Evolutionary conservation across 768 basidiomycete species (phyloP), one percentile per base, ranked within the genome.

Genomic region (Naematelia encephala): DNA sequence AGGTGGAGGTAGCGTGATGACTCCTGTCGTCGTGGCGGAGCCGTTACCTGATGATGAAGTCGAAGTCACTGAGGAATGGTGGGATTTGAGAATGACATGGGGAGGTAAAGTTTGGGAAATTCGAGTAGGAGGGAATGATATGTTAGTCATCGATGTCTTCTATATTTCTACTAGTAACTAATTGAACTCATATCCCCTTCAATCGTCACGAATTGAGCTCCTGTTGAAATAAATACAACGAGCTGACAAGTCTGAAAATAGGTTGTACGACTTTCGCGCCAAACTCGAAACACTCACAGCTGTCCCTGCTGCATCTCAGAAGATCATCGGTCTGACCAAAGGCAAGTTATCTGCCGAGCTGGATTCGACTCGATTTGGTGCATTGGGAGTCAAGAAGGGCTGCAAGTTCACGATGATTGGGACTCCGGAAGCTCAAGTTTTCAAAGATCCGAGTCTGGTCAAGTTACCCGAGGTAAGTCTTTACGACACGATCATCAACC

Each of bases 381-480:
- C 62, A 4, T 30, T 66, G 39, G 68, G 50, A 28, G 19, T 60
- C 54, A 62, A 60, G 26, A 52, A 58, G 56, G 59, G 85, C 48
- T 86, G 86, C 80, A 89, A 87, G 70, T 92, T 92, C 70, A 87
- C 85, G n/a, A 80, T 91, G 68, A 60, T 92, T 19, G 91, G 91
- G 11, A 92, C 90, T 4, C 88, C 89, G 1, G 84, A 89, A 76
- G 89, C 89, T 28, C 82, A 87, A 60, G 89, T 90, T 72, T 85
- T 91, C 72, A 90, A 88, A 71, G 89, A 90, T 76, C 88, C 87
- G 10, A 82, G 84, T 8, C 78, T 87, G 85, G 61, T 62, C 80
- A 54, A 39, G 13, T 23, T 62, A 29, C 64, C 46, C 47, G 58
- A 59, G 22, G 61, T 66, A 42, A 57, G 61, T 54, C 2, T n/a